Conservation (phyloP, 1,284 basidiomycete species). For the Apiotrichum sp. region DNA sequence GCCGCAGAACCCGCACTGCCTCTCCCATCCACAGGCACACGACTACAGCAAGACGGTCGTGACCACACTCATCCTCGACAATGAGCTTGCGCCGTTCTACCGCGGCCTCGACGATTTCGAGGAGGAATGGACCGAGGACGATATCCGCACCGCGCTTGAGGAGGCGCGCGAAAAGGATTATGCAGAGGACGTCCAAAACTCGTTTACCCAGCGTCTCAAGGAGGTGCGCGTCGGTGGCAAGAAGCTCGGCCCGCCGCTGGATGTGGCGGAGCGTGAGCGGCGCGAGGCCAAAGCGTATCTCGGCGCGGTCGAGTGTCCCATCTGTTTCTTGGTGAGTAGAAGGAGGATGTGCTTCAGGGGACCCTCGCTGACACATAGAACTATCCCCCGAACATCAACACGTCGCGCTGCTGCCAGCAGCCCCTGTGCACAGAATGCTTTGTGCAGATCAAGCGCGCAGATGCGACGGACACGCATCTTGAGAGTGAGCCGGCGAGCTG, state of each 20-base stretch:
- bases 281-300: slow-evolving; percentile 71
- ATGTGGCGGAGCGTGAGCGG: slow-evolving; percentile 52
- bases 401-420: slow-evolving; percentile 94
- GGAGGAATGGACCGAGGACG: slow-evolving; percentile 74
- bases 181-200: slow-evolving; percentile 34
- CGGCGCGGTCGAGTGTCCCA: slow-evolving; percentile 93
- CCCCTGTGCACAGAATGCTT: slow-evolving; percentile 99
- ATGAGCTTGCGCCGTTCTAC: slow-evolving; percentile 91
- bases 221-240: slow-evolving; percentile 28
- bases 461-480: slow-evolving; percentile 85
- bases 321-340: slow-evolving; percentile 86
- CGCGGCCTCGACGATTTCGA: slow-evolving; percentile 89
- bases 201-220: slow-evolving; percentile 28
- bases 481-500: slow-evolving; percentile 89
- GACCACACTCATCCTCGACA: slow-evolving; percentile 75
- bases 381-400: slow-evolving; percentile 92
- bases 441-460: slow-evolving; percentile 94
- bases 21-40: slow-evolving; percentile 52
- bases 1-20: slow-evolving; percentile 86
- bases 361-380: slow-evolving; percentile 40
- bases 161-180: slow-evolving; percentile 36
- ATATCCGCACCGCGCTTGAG: slow-evolving; percentile 54
- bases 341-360: no score
- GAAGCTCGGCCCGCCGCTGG: slow-evolving; percentile 20
- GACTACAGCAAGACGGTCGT: slow-evolving; percentile 90